Conservation (phyloP, 495 filamentous ascomycete species). For the Tuber microsphaerosporum region DNA sequence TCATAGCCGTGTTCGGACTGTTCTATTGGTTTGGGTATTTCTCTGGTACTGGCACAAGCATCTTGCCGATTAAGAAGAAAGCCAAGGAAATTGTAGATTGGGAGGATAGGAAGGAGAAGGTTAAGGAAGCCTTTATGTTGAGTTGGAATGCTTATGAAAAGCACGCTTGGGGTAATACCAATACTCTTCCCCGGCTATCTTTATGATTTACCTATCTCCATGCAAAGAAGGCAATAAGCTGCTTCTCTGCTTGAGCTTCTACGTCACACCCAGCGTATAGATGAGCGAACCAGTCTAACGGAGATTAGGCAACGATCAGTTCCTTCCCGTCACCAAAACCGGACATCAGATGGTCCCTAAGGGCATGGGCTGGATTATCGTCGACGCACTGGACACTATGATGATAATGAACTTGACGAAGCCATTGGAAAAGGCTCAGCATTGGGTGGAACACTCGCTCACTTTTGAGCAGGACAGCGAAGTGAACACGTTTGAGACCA, state of each 20-base stretch:
- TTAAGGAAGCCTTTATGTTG: slow-evolving; percentile 79
- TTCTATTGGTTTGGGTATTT: slow-evolving; percentile 56
- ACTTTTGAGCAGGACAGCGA: slow-evolving; percentile 87
- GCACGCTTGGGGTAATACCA: slow-evolving; percentile 78
- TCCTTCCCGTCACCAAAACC: slow-evolving; percentile 70
- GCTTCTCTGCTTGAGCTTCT: background rate
- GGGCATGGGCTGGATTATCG: slow-evolving; percentile 94
- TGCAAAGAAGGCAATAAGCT: background rate
- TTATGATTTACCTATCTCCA: background rate
- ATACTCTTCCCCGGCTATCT: slow-evolving; percentile 1
- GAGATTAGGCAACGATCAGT: slow-evolving; percentile 69
- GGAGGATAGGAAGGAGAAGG: slow-evolving; percentile 67
- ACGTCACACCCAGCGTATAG: background rate
- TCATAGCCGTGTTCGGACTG: slow-evolving; percentile 49
- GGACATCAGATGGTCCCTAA: slow-evolving; percentile 72
- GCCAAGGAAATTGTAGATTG: slow-evolving; percentile 53
- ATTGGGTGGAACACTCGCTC: slow-evolving; percentile 80
- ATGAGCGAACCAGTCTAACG: background rate
- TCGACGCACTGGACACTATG: slow-evolving; percentile 90
- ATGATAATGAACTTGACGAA: slow-evolving; percentile 97
- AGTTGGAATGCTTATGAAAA: slow-evolving; percentile 91
- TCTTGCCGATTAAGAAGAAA: slow-evolving; percentile 26
- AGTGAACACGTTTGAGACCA: slow-evolving; percentile 97
- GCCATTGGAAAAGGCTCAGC: slow-evolving; percentile 71
- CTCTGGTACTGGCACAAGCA: slow-evolving; percentile 26